Conservation (phyloP, 768 basidiomycete genomes). For the Leccinellum luteum region DNA sequence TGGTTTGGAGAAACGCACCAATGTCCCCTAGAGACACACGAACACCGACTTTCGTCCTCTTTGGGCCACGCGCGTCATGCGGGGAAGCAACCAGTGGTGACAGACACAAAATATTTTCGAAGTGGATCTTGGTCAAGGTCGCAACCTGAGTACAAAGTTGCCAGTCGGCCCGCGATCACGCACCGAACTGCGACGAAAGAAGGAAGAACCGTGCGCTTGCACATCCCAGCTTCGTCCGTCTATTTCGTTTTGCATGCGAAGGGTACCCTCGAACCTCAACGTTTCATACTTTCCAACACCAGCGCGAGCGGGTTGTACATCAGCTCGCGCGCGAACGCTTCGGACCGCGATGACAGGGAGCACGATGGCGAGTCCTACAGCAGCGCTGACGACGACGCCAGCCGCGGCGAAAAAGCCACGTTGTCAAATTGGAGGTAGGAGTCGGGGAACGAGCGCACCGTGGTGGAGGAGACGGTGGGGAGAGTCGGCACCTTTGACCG, state of each 20-base stretch:
- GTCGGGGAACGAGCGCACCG: conserved; percentile 69
- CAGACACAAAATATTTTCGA: conserved; percentile 69
- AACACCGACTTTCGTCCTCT: conserved; percentile 53
- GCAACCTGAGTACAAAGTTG: conserved; percentile 43
- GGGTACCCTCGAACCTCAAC: conserved; percentile 55
- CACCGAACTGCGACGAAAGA: conserved; percentile 20
- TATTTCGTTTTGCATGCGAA: conserved; percentile 53
- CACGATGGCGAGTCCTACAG: conserved; percentile 28
- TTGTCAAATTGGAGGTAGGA: conserved; percentile 72
- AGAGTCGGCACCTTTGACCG: conserved; percentile 6
- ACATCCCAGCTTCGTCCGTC: conserved; percentile 57
- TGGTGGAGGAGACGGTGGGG: conserved; percentile 75
- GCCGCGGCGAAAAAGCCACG: conserved; percentile 60
- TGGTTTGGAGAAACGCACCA: conserved; percentile 35
- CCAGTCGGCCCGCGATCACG: background rate
- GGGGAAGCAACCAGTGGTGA: conserved; percentile 30
- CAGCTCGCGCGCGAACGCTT: conserved; percentile 34
- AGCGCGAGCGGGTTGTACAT: conserved; percentile 69
- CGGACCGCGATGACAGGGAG: conserved; percentile 20
- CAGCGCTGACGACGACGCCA: conserved; percentile 32
- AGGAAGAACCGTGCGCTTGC: conserved; percentile 43
- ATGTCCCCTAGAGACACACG: conserved; percentile 70
- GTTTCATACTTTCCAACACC: conserved; percentile 74
- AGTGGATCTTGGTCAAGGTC: conserved; percentile 58
- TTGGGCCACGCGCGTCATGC: conserved; percentile 16